Evolutionary conservation across 2,329 filamentous ascomycete species (phyloP).

Genomic region (Fusarium equiseti): DNA sequence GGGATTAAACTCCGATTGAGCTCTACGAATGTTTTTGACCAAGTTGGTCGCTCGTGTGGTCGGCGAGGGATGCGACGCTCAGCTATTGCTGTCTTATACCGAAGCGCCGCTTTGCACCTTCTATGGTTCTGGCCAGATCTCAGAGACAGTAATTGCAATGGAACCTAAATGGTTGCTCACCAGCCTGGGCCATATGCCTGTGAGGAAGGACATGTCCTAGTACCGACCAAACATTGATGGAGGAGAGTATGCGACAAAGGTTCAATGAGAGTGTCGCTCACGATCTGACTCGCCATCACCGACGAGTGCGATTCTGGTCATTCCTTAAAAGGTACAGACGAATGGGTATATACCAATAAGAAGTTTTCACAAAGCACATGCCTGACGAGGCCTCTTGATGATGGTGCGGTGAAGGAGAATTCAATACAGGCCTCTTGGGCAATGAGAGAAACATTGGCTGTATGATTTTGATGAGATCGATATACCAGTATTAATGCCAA

Average conservation of each 20-base stretch:
- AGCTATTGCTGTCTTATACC: not conserved
- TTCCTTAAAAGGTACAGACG: not conserved
- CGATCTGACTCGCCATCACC: not conserved
- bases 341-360: not conserved
- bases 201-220: not conserved
- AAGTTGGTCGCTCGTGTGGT: not conserved
- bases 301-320: not conserved
- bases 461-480: not conserved
- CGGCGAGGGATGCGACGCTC: not conserved
- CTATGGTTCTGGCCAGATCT: not conserved
- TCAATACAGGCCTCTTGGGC: not conserved
- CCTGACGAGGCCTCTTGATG: not conserved
- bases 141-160: no score
- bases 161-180: not conserved
- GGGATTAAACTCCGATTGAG: constrained; percentile 63
- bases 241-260: not conserved
- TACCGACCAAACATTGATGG: not conserved
- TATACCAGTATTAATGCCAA: not conserved
- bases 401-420: not conserved
- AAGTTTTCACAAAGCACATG: not conserved
- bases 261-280: not conserved
- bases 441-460: not conserved
- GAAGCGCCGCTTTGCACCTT: not conserved
- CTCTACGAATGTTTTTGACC: not conserved
- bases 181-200: not conserved